Percentiles rank a stretch among this genome's conserved stretches.
Conservation (phyloP, 2,329 filamentous ascomycete genomes). For the Lasiodiplodia citricola region DNA sequence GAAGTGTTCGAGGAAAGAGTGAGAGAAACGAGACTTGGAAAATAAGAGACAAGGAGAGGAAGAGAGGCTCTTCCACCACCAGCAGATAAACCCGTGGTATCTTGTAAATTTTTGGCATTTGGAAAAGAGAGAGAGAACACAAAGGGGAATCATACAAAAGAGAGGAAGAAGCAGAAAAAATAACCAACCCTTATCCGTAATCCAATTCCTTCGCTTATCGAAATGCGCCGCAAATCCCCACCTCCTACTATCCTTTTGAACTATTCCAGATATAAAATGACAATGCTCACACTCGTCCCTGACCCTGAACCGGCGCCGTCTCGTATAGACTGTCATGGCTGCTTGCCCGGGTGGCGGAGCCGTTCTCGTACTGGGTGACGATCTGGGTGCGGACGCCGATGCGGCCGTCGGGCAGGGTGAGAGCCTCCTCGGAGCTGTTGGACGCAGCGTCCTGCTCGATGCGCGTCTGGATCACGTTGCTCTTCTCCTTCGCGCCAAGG, state of each 20-base stretch:
- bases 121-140: not conserved
- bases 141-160: not conserved
- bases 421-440: conserved; percentile 27
- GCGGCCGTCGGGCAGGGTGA: conserved; percentile 22
- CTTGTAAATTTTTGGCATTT: not conserved
- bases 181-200: not conserved
- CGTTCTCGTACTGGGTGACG: conserved; percentile 16
- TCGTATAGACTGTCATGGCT: conserved; percentile 23
- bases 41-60: not conserved
- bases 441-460: conserved; percentile 26
- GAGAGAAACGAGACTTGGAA: too few relatives aligned
- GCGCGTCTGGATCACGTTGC: conserved; percentile 13
- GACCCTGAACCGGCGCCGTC: not conserved
- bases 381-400: conserved; percentile 27
- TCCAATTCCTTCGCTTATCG: not conserved
- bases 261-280: not conserved
- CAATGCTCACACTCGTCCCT: not conserved
- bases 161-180: not conserved
- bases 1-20: not conserved
- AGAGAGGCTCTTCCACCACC: not conserved
- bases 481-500: not conserved
- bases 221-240: not conserved
- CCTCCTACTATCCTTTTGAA: not conserved
- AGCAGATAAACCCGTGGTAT: not conserved
- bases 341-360: conserved; percentile 5